A percentile compares a stretch with the other conserved stretches of the same genome.
Conservation (phyloP, 1,284 basidiomycete species). For the Leccinum angustisporum region DNA sequence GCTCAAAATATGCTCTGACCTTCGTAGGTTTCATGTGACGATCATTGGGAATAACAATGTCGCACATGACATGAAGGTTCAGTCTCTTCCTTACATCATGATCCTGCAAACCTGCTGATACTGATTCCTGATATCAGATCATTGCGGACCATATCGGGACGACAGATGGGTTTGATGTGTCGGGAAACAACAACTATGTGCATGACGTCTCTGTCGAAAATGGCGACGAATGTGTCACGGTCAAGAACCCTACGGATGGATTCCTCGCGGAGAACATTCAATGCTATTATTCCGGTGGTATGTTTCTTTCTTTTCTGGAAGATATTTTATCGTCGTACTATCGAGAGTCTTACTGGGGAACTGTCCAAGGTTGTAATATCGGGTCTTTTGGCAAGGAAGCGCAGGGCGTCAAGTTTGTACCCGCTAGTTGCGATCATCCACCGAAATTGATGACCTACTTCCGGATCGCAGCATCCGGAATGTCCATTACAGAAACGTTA, state of each 20-base stretch:
- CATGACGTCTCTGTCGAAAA: constrained; percentile 24
- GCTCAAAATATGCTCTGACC: neutral
- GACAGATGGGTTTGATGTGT: constrained; percentile 18
- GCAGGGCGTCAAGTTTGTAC: constrained; percentile 6
- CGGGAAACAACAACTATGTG: constrained; percentile 15
- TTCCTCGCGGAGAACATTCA: constrained; percentile 16
- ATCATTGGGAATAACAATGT: constrained; percentile 13
- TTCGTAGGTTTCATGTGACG: constrained; percentile 14
- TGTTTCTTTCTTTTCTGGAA: neutral
- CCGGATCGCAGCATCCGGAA: constrained; percentile 6
- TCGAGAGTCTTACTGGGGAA: neutral
- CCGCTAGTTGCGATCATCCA: neutral
- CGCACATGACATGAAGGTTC: constrained; percentile 15
- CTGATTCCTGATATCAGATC: constrained; percentile 1
- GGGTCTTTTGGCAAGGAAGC: constrained; percentile 12
- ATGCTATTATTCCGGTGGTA: constrained; percentile 16
- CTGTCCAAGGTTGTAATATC: constrained; percentile 19
- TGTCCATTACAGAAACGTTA: constrained; percentile 14
- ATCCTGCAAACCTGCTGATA: neutral
- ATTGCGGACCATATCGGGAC: constrained; percentile 17
- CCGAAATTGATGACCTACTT: neutral
- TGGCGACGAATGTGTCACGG: constrained; percentile 20
- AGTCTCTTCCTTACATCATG: neutral
- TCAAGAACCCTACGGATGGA: constrained; percentile 16
- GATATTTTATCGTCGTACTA: neutral